phyloP scores from a whole-genome alignment of 2,329 filamentous ascomycete genomes.

The Microascus cirrosus region DNA sequence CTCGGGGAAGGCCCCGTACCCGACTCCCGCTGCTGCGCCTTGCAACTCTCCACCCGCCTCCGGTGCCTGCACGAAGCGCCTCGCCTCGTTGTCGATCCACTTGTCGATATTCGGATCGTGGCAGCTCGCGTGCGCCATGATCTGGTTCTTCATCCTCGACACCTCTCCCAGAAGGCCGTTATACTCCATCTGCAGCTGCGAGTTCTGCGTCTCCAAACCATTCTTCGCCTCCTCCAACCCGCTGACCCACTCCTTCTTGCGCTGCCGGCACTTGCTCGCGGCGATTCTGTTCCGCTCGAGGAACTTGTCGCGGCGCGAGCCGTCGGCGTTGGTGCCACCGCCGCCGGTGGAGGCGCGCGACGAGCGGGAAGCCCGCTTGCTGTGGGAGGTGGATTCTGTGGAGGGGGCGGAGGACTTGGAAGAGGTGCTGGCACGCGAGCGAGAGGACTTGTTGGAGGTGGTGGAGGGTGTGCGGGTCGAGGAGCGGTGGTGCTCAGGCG shows the following conservation, averaged over 20 bases:
- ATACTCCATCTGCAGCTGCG: conserved; percentile 29
- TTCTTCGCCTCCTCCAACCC: conserved; percentile 35
- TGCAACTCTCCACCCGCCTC: background rate
- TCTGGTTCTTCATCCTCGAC: conserved; percentile 32
- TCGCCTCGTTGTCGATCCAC: conserved; percentile 42
- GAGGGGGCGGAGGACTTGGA: conserved; percentile 10
- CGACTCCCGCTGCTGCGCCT: background rate
- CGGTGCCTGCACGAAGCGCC: conserved; percentile 27
- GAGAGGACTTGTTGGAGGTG: conserved; percentile 6
- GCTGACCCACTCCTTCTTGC: conserved; percentile 44
- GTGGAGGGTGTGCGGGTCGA: conserved; percentile 3
- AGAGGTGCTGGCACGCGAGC: conserved; percentile 5
- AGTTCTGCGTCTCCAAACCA: conserved; percentile 31
- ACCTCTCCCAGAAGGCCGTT: conserved; percentile 30
- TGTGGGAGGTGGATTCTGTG: conserved; percentile 7
- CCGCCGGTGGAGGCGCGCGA: conserved; percentile 2
- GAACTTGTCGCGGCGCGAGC: conserved; percentile 33
- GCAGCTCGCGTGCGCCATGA: conserved; percentile 42
- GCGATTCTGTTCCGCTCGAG: conserved; percentile 62
- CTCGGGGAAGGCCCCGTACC: background rate
- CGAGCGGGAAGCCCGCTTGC: conserved; percentile 3
- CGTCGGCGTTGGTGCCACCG: conserved; percentile 22
- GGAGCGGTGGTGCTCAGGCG: background rate
- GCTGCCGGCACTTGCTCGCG: conserved; percentile 63
- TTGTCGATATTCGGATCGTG: conserved; percentile 39